A percentile compares a stretch with the other conserved stretches of the same genome.
Conservation (phyloP, 2,329 filamentous ascomycete genomes). For the Microthyrium microscopicum region DNA sequence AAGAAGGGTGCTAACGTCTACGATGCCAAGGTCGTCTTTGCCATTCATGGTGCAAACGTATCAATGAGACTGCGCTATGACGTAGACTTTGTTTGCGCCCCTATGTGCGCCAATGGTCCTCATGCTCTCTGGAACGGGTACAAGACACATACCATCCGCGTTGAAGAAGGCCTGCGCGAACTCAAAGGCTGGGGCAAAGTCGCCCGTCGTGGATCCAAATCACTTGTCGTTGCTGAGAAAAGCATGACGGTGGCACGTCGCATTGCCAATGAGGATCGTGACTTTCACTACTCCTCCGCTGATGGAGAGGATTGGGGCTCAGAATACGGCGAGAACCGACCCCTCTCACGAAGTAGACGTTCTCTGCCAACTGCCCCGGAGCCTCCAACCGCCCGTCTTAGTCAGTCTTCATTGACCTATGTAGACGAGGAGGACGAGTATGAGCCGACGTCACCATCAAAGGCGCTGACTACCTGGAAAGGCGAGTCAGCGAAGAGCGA, state of each 20-base stretch:
- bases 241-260: no score
- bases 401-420: no score
- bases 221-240: no score
- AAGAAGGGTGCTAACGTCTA: constrained; percentile 11
- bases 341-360: no score
- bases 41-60: constrained; percentile 21
- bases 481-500: constrained; percentile 3
- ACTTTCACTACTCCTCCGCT: neutral
- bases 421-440: neutral
- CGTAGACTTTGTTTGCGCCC: constrained; percentile 25
- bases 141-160: constrained; percentile 39
- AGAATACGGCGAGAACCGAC: neutral
- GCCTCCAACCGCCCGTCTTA: no score
- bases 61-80: constrained; percentile 22
- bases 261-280: neutral
- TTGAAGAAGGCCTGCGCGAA: constrained; percentile 44
- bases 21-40: constrained; percentile 24
- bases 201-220: neutral
- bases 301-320: neutral
- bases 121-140: constrained; percentile 56
- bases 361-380: no score
- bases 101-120: constrained; percentile 24
- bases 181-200: constrained; percentile 5
- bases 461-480: neutral
- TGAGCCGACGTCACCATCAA: neutral